Evolutionary conservation across 2,329 filamentous ascomycete genomes (phyloP).

Genomic region (Xylariaceae sp.): DNA sequence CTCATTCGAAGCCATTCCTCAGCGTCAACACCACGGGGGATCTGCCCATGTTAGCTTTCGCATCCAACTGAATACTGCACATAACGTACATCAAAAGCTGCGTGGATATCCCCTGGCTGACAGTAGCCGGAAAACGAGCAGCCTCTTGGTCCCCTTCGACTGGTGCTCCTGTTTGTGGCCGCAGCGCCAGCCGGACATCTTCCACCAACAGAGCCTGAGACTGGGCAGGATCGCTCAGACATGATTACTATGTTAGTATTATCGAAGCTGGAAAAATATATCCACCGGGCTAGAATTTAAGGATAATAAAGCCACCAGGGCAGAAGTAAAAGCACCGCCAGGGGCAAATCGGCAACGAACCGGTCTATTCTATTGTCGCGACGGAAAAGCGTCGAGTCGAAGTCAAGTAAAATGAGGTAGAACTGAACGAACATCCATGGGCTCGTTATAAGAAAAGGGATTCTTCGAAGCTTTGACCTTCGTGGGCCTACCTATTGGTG

Average conservation of each 20-base stretch:
- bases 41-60: constrained; percentile 36
- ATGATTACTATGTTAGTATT: constrained; percentile 18
- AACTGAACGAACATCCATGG: constrained; percentile 7
- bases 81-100: constrained; percentile 34
- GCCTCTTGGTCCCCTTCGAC: constrained; percentile 38
- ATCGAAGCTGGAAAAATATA: constrained; percentile 7
- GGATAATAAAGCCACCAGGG: constrained; percentile 21
- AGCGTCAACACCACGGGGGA: constrained; percentile 48
- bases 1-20: constrained; percentile 50
- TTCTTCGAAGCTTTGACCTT: constrained; percentile 6
- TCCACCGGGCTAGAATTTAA: constrained; percentile 9
- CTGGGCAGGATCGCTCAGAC: constrained; percentile 26
- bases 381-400: constrained; percentile 1
- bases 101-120: constrained; percentile 40
- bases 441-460: constrained; percentile 3
- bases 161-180: constrained; percentile 31
- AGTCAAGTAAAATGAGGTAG: constrained; percentile 2
- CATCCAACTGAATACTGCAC: neutral
- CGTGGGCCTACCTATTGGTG: constrained; percentile 11
- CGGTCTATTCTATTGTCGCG: constrained; percentile 1
- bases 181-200: constrained; percentile 32
- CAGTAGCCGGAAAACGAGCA: constrained; percentile 41
- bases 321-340: constrained; percentile 23
- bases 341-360: constrained; percentile 13
- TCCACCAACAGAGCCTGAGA: constrained; percentile 23